Percentiles rank a stretch among this genome's conserved stretches.
phyloP scores from a whole-genome alignment of 257 asterid species.

The Solanum bulbocastanum region DNA sequence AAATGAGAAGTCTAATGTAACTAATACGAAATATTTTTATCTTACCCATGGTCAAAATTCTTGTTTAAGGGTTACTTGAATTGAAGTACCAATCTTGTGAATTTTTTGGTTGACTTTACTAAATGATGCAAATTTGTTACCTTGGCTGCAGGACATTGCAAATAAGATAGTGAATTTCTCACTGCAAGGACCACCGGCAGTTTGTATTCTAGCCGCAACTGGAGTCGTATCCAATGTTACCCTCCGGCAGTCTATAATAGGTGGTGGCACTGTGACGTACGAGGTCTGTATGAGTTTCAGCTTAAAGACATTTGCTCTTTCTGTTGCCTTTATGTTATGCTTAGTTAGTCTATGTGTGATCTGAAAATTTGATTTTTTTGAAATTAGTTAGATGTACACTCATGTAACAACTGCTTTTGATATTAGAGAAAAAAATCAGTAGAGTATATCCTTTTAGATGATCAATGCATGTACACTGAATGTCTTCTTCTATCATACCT shows the following conservation, averaged over 20 bases:
- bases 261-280: constrained; percentile 70
- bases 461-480: neutral
- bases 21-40: neutral
- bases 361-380: neutral
- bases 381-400: neutral
- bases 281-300: constrained; percentile 46
- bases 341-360: neutral
- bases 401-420: neutral
- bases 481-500: neutral
- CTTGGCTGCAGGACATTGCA: constrained; percentile 58
- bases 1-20: neutral
- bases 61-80: neutral
- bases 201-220: constrained; percentile 75
- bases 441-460: neutral
- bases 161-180: constrained; percentile 67
- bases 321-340: neutral
- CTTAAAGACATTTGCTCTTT: neutral
- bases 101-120: neutral
- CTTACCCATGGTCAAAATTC: neutral
- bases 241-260: constrained; percentile 62
- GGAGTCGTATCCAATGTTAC: constrained; percentile 77
- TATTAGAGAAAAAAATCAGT: neutral
- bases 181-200: constrained; percentile 87
- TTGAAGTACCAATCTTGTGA: neutral
- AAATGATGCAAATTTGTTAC: neutral